A percentile compares a stretch with the other conserved stretches of the same genome.
phyloP scores from a whole-genome alignment of 2,329 filamentous ascomycete genomes.

The Venturia aucupariae region DNA sequence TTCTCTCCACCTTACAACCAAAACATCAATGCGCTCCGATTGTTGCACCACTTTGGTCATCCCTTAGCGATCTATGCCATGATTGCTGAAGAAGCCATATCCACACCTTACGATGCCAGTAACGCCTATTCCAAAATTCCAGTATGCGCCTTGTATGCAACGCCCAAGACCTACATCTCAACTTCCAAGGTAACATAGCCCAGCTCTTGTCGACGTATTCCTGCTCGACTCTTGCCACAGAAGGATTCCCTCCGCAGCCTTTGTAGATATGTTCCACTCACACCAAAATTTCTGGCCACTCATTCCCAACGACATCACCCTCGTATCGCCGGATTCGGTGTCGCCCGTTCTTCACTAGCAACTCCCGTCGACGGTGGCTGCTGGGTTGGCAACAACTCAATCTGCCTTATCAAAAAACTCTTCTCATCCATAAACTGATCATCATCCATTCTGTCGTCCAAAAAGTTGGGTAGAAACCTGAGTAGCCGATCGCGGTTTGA shows the following conservation, averaged over 20 bases:
- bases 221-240: too few species aligned
- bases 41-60: background rate
- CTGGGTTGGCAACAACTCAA: slow-evolving; percentile 40
- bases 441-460: slow-evolving; percentile 91
- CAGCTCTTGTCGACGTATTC: background rate
- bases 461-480: slow-evolving; percentile 79
- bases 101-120: background rate
- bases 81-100: background rate
- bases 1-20: background rate
- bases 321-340: background rate
- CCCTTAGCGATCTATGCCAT: background rate
- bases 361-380: background rate
- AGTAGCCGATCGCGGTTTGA: slow-evolving; percentile 92
- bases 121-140: background rate
- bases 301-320: background rate
- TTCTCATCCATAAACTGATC: slow-evolving; percentile 98
- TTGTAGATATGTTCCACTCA: background rate
- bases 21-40: too few species aligned
- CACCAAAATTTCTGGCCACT: background rate
- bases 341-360: background rate
- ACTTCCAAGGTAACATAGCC: background rate
- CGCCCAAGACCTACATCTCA: background rate
- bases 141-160: background rate
- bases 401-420: slow-evolving; percentile 93
- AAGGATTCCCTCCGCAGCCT: too few species aligned